Evolutionary conservation across 371 early-diverging fungal species (phyloP).

Genomic region (Mucor racemosus): DNA sequence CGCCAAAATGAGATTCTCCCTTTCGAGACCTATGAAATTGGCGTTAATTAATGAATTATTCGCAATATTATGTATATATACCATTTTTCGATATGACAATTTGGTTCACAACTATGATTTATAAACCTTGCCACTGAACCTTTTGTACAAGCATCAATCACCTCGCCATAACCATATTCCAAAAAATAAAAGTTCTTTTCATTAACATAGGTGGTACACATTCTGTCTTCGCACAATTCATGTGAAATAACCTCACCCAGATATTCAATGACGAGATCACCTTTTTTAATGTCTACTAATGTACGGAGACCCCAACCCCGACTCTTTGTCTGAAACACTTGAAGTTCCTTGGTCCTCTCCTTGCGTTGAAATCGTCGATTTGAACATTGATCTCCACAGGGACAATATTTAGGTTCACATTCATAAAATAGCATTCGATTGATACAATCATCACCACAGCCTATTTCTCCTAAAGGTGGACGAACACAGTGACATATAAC

Average conservation of each 20-base stretch:
- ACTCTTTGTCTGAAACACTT: constrained; percentile 63
- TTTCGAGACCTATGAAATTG: constrained; percentile 53
- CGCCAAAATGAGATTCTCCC: constrained; percentile 77
- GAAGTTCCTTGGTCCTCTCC: constrained; percentile 58
- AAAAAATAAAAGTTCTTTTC: constrained; percentile 82
- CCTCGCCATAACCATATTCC: constrained; percentile 73
- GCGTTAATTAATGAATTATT: neutral
- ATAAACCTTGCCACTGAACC: constrained; percentile 48
- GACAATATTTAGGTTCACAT: constrained; percentile 72
- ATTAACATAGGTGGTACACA: constrained; percentile 72
- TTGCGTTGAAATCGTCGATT: constrained; percentile 77
- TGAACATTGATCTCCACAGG: constrained; percentile 71
- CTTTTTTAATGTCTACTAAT: constrained; percentile 57
- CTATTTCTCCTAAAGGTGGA: constrained; percentile 58
- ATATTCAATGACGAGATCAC: constrained; percentile 82
- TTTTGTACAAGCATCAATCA: constrained; percentile 39
- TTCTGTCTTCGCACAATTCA: constrained; percentile 69
- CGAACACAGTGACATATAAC: constrained; percentile 62
- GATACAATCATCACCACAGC: constrained; percentile 78
- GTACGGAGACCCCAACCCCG: constrained; percentile 87
- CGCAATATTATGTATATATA: constrained; percentile 26
- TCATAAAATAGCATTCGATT: constrained; percentile 84
- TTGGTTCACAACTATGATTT: constrained; percentile 83
- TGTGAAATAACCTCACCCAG: constrained; percentile 87
- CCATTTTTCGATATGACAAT: constrained; percentile 93